Evolutionary conservation across 179 eudicot genomes (phyloP), one percentile per base, ranked within the genome.

Genomic region (Beta macrorhiza): DNA sequence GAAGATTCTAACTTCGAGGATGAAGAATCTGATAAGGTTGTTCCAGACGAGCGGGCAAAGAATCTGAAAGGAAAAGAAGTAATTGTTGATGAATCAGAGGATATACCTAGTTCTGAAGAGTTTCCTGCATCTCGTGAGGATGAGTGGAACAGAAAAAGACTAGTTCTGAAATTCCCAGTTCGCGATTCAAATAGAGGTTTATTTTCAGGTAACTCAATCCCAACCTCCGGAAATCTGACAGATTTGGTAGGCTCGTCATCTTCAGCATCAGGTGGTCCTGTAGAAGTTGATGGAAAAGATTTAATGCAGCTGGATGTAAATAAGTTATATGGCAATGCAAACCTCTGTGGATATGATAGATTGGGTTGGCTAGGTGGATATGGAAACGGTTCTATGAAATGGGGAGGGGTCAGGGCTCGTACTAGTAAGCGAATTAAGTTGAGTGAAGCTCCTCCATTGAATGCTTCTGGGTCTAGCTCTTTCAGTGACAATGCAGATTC

Each of bases 401-500:
- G 99, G 99, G 99, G 95, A 73, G 94, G 93, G 79, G 91, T 85
- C 17, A 93, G 83, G 82, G 81, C 91, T 82, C 99, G 99, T 69
- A 88, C 96, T 77, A 84, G 93, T 62, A 93, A 93, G 85, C 93
- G 97, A 63, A 57, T 81, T 74, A 91, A 86, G 76, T 83, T 86
- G 82, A 86, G 80, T 17, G 92, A 79, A 79, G 73, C 87, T 57
- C 55, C 81, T 19, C 55, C 84, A 12, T 74, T 86, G 42, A 80
- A 53, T 85, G 78, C 45, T 78, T 57, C 88, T 69, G 86, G 85
- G 82, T 80, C 86, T 61, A 73, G 80, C 79, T 81, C 84, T 74
- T 79, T 78, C 55, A 82, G 63, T 62, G 81, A 82, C 74, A 81
- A 67, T 68, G 86, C 81, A 70, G 78, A 74, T 58, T 59, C 76